A percentile compares a stretch with the other conserved stretches of the same genome.
Evolutionary conservation across 2,329 filamentous ascomycete species (phyloP).

Genomic region (Aspergillus thermomutatus): DNA sequence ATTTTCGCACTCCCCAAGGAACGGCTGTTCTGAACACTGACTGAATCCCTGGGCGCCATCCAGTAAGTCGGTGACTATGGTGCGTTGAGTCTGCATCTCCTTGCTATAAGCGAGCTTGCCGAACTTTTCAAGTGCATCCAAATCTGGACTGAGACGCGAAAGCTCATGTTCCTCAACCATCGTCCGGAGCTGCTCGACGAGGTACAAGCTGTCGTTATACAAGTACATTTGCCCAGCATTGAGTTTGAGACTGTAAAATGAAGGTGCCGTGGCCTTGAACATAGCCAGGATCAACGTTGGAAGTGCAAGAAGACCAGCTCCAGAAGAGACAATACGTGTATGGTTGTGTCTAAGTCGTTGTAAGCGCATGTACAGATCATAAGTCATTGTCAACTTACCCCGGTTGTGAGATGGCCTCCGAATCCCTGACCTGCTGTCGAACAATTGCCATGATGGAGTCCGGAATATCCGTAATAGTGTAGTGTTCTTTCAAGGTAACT

Average conservation of each 20-base stretch:
- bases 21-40: constrained; percentile 58
- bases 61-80: constrained; percentile 59
- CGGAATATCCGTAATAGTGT: constrained; percentile 84
- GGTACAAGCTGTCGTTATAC: constrained; percentile 61
- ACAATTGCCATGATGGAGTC: constrained; percentile 61
- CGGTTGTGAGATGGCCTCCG: constrained; percentile 35
- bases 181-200: constrained; percentile 52
- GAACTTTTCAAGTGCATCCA: constrained; percentile 56
- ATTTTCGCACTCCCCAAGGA: constrained; percentile 58
- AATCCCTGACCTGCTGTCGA: constrained; percentile 40
- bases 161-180: constrained; percentile 47
- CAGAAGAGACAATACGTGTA: constrained; percentile 40
- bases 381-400: constrained; percentile 27
- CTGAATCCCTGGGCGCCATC: constrained; percentile 62
- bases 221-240: constrained; percentile 59
- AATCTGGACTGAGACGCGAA: constrained; percentile 52
- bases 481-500: constrained; percentile 77
- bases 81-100: constrained; percentile 64
- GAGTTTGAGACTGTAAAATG: constrained; percentile 43
- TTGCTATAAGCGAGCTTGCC: constrained; percentile 60
- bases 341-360: constrained; percentile 25
- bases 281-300: constrained; percentile 49
- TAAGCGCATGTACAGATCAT: constrained; percentile 16
- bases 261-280: constrained; percentile 49
- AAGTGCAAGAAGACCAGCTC: constrained; percentile 42